Evolutionary conservation across 208 protist species (phyloP).

Genomic region (Trypanosoma congolense): DNA sequence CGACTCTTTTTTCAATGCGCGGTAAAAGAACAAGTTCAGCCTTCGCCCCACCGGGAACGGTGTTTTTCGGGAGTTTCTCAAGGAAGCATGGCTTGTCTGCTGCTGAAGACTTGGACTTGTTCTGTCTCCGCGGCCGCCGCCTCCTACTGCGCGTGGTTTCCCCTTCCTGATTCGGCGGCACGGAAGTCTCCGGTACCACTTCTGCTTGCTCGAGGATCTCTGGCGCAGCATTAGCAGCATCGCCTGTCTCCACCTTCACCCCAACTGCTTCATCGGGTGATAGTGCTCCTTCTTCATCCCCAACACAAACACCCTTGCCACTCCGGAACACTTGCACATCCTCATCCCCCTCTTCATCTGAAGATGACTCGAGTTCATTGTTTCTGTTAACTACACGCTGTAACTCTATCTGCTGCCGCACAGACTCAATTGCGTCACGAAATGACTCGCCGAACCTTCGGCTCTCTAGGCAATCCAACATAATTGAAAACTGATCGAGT

Average conservation of each 20-base stretch:
- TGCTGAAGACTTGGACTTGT: neutral
- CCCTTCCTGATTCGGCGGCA: too few species aligned
- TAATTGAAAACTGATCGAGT: constrained; percentile 35
- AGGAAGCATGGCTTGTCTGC: neutral
- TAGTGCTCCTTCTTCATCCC: too few species aligned
- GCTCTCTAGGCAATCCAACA: constrained; percentile 23
- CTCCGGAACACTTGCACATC: constrained; percentile 14
- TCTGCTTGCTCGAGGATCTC: too few species aligned
- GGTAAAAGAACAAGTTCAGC: constrained; percentile 29
- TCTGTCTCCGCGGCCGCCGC: neutral
- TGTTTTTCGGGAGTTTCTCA: neutral
- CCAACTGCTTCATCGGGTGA: too few species aligned
- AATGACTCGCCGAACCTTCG: constrained; percentile 11
- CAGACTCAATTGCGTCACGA: constrained; percentile 32
- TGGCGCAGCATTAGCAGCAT: too few species aligned
- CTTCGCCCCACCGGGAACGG: constrained; percentile 11
- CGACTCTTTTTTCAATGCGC: constrained; percentile 25
- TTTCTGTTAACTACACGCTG: constrained; percentile 26
- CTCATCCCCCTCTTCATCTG: constrained; percentile 21
- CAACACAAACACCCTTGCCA: neutral
- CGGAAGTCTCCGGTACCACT: too few species aligned
- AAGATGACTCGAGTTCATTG: constrained; percentile 5
- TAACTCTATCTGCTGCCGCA: constrained; percentile 51
- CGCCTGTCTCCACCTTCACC: constrained; percentile 11
- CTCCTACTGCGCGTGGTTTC: too few species aligned